A percentile compares a stretch with the other conserved stretches of the same genome.
These are phyloP conservation scores for Tylopilus balloui DNA, from an alignment of 768 basidiomycete genomes.

Conservation along the genomic window DNA sequence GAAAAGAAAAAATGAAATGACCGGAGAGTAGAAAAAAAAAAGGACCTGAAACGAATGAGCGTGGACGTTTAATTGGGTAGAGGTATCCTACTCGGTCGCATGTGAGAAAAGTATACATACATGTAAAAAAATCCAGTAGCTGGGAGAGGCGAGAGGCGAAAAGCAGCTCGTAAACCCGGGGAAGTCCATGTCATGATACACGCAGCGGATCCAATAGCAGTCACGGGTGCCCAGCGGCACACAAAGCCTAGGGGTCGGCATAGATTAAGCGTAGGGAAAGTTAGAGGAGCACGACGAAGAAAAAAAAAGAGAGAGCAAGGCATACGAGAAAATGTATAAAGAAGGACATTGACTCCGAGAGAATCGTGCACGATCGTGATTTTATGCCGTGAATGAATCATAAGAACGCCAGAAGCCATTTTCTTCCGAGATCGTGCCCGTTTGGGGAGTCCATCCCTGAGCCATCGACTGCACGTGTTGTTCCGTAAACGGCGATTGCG, in stretches of 20 bases:
- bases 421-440: constrained; percentile 13
- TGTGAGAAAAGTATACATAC: not conserved
- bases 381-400: constrained; percentile 22
- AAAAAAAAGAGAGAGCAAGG: not conserved
- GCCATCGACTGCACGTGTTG: constrained; percentile 13
- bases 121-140: not conserved
- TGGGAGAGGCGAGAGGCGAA: not conserved
- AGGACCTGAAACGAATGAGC: too few species aligned
- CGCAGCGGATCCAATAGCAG: constrained; percentile 3
- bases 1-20: not conserved
- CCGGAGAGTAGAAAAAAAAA: not conserved
- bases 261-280: constrained; percentile 5
- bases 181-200: constrained; percentile 15
- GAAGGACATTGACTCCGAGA: not conserved
- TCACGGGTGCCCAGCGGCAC: not conserved
- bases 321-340: not conserved
- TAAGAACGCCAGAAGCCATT: constrained; percentile 25
- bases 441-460: constrained; percentile 19
- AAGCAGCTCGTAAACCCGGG: not conserved
- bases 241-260: not conserved
- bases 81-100: constrained; percentile 6
- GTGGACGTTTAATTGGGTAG: not conserved
- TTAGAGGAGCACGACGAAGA: not conserved
- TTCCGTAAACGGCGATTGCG: constrained; percentile 20
- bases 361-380: constrained; percentile 1